A percentile compares a stretch with the other conserved stretches of the same genome.
Evolutionary conservation across 257 asterid genomes (phyloP).

Genomic region (Penstemon eatonii): DNA sequence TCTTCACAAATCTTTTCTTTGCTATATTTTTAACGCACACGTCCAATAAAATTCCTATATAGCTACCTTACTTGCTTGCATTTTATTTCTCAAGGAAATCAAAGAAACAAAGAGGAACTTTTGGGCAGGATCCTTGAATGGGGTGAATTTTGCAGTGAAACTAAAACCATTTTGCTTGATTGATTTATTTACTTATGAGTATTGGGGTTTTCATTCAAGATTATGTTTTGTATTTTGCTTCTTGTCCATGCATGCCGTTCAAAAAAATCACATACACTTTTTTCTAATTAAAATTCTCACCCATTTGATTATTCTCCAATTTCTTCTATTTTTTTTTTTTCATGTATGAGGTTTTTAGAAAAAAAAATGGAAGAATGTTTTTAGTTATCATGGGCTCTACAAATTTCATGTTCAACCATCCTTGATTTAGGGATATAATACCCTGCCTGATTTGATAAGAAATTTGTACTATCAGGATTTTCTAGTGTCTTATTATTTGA

Average conservation of each 20-base stretch:
- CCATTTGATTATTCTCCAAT: slow-evolving; percentile 1
- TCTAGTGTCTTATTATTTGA: slow-evolving; percentile 3
- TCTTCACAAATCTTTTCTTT: background rate
- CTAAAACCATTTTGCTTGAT: slow-evolving; percentile 7
- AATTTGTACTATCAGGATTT: background rate
- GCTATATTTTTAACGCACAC: background rate
- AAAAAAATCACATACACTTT: slow-evolving; percentile 13
- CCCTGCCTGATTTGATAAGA: background rate
- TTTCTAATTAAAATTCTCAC: background rate
- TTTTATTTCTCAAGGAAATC: background rate
- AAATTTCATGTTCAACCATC: background rate
- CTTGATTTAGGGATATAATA: slow-evolving; percentile 8
- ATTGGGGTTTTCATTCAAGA: slow-evolving; percentile 7
- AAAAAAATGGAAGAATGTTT: background rate
- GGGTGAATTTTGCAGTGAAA: slow-evolving; percentile 1
- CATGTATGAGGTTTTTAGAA: slow-evolving; percentile 3
- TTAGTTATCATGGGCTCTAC: slow-evolving; percentile 4
- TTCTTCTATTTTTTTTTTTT: slow-evolving; percentile 7
- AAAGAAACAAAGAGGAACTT: background rate
- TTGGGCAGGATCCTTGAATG: slow-evolving; percentile 7
- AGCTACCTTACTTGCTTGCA: background rate
- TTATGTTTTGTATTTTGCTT: background rate
- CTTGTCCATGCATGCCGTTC: slow-evolving; percentile 29
- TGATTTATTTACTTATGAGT: slow-evolving; percentile 13
- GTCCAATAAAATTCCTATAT: background rate